Conservation (phyloP, 2,329 filamentous ascomycete genomes). For the Chrysoporthe deuterocubensis region DNA sequence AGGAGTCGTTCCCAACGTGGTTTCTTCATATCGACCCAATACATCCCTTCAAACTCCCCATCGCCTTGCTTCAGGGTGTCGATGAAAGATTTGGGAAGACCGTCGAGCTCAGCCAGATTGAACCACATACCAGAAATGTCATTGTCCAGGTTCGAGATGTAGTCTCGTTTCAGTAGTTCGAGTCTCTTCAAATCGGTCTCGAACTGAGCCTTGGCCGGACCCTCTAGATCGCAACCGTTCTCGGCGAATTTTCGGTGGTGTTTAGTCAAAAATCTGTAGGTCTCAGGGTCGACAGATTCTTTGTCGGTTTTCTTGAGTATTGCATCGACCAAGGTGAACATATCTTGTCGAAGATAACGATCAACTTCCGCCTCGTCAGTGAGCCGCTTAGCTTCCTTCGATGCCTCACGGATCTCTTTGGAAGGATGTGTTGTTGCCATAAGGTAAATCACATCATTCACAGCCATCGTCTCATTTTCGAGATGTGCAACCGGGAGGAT, state of each 20-base stretch:
- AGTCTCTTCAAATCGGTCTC: slow-evolving; percentile 7
- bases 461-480: slow-evolving; percentile 13
- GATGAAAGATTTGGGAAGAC: slow-evolving; percentile 19
- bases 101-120: slow-evolving; percentile 18
- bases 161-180: slow-evolving; percentile 6
- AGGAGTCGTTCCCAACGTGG: slow-evolving; percentile 8
- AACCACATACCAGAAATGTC: slow-evolving; percentile 27
- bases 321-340: slow-evolving; percentile 23
- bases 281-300: slow-evolving; percentile 5
- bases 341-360: slow-evolving; percentile 20
- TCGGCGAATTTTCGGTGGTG: slow-evolving; percentile 20
- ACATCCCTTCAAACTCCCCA: slow-evolving; percentile 12
- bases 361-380: slow-evolving; percentile 21
- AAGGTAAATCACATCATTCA: slow-evolving; percentile 20
- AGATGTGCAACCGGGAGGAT: slow-evolving; percentile 7
- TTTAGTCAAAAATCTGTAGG: slow-evolving; percentile 20
- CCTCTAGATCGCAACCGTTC: slow-evolving; percentile 24
- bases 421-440: slow-evolving; percentile 25
- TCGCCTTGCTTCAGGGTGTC: slow-evolving; percentile 12
- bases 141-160: slow-evolving; percentile 24
- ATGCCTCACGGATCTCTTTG: slow-evolving; percentile 23
- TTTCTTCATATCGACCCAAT: slow-evolving; percentile 25
- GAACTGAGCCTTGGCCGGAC: slow-evolving; percentile 4
- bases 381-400: slow-evolving; percentile 16
- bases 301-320: slow-evolving; percentile 6